Percentiles rank a stretch among this genome's conserved stretches.
These are phyloP conservation scores for Lodderomyces margitis DNA, from an alignment of 1,139 yeast genomes.

Conservation along the genomic window DNA sequence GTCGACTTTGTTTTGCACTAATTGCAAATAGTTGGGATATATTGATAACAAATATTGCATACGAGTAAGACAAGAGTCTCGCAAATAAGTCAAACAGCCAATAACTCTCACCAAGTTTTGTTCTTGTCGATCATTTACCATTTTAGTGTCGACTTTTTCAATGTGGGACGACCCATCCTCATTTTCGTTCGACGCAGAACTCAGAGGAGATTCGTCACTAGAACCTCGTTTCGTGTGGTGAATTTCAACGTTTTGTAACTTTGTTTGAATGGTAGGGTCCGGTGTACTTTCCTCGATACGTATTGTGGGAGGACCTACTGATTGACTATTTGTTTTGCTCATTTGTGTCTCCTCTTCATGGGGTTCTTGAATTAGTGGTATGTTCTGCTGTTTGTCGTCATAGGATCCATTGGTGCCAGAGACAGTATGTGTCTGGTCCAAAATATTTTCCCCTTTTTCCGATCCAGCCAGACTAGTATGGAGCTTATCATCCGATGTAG, in stretches of 20 bases:
- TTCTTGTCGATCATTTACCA: constrained; percentile 6
- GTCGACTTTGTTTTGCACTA: constrained; percentile 21
- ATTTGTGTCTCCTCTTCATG: not conserved
- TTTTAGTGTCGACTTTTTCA: not conserved
- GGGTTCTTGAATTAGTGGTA: not conserved
- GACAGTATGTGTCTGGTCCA: not conserved
- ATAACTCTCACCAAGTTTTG: constrained; percentile 12
- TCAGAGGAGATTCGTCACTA: not conserved
- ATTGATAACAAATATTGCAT: constrained; percentile 27
- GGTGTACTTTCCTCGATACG: constrained; percentile 1
- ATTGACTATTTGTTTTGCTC: not conserved
- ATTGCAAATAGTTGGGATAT: constrained; percentile 28
- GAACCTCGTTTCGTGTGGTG: not conserved
- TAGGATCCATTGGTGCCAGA: not conserved
- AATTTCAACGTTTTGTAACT: not conserved
- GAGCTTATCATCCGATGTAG: constrained; percentile 3
- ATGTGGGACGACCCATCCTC: not conserved
- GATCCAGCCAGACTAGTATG: not conserved
- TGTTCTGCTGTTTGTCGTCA: not conserved
- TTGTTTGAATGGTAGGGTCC: not conserved
- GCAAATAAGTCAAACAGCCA: constrained; percentile 15
- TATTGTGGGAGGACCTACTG: constrained; percentile 2
- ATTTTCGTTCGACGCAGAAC: not conserved
- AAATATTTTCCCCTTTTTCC: not conserved
- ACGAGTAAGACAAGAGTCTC: constrained; percentile 20